These are phyloP conservation scores for Meyerozyma sp. DNA, from an alignment of 1,139 yeast genomes.

Conservation along the genomic window DNA sequence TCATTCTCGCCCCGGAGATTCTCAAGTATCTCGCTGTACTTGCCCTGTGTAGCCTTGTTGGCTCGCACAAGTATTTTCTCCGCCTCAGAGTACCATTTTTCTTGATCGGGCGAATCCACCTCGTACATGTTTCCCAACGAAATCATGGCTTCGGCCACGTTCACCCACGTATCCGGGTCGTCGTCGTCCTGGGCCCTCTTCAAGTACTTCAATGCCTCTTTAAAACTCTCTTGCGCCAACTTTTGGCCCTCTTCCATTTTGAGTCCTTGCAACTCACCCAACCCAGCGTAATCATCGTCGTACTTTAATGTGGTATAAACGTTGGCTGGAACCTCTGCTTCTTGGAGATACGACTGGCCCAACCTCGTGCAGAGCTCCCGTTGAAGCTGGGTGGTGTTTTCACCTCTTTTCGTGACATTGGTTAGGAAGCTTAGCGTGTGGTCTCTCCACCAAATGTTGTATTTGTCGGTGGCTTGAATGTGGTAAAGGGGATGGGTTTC, in stretches of 20 bases:
- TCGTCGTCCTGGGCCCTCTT: conserved; percentile 59
- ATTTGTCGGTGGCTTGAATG: conserved; percentile 31
- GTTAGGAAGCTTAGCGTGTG: conserved; percentile 42
- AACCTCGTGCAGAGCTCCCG: conserved; percentile 41
- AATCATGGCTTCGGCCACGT: conserved; percentile 79
- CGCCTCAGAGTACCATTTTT: conserved; percentile 58
- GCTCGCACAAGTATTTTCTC: conserved; percentile 58
- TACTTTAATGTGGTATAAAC: conserved; percentile 53
- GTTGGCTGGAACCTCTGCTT: conserved; percentile 58
- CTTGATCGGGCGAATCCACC: conserved; percentile 62
- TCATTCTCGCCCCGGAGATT: conserved; percentile 19
- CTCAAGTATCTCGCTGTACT: conserved; percentile 55
- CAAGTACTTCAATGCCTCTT: conserved; percentile 54
- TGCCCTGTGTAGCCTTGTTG: conserved; percentile 72
- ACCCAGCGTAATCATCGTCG: conserved; percentile 46
- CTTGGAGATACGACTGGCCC: conserved; percentile 59
- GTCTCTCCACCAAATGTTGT: conserved; percentile 53
- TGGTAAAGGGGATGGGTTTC: conserved; percentile 50
- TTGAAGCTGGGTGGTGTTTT: conserved; percentile 16
- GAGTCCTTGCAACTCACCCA: conserved; percentile 34
- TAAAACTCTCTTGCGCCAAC: conserved; percentile 45
- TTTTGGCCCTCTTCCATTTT: conserved; percentile 40
- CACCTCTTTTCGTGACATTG: conserved; percentile 21
- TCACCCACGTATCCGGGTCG: conserved; percentile 77
- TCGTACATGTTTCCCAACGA: conserved; percentile 70